These are phyloP conservation scores for Chrysoporthe cubensis DNA, from an alignment of 2,329 filamentous ascomycete species.

Conservation along the genomic window DNA sequence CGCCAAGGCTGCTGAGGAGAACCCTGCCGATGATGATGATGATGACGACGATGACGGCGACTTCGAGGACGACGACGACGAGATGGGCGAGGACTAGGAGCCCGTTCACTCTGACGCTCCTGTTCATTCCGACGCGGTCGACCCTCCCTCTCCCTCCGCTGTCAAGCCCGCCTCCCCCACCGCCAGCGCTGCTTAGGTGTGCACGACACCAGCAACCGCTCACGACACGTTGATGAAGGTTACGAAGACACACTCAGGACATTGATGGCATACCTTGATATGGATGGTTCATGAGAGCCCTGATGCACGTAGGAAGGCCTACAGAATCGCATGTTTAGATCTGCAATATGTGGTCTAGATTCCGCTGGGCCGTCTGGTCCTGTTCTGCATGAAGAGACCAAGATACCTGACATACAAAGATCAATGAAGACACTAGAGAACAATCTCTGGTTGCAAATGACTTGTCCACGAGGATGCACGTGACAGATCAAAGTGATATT, in stretches of 20 bases:
- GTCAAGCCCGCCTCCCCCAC: slow-evolving; percentile 13
- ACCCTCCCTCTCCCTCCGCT: slow-evolving; percentile 6
- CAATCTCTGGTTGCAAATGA: background rate
- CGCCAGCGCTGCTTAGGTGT: background rate
- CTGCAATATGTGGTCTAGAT: slow-evolving; percentile 12
- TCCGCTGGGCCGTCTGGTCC: slow-evolving; percentile 9
- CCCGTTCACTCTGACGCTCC: background rate
- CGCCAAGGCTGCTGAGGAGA: slow-evolving; percentile 83
- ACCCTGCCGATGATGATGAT: slow-evolving; percentile 75
- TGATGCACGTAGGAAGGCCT: slow-evolving; percentile 10
- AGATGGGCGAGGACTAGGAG: slow-evolving; percentile 66
- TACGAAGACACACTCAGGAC: slow-evolving; percentile 16
- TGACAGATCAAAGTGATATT: slow-evolving; percentile 8
- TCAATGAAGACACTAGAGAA: slow-evolving; percentile 19
- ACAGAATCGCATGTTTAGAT: slow-evolving; percentile 20
- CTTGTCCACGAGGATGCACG: slow-evolving; percentile 2
- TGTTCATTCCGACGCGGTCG: slow-evolving; percentile 11
- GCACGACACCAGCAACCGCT: background rate
- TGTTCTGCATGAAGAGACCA: background rate
- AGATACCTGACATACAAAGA: slow-evolving; percentile 12
- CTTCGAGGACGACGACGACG: slow-evolving; percentile 68
- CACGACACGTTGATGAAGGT: slow-evolving; percentile 24
- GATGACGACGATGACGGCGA: slow-evolving; percentile 74
- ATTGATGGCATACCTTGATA: background rate
- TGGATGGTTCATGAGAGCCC: slow-evolving; percentile 12